A percentile compares a stretch with the other conserved stretches of the same genome.
Conservation (phyloP, 2,329 filamentous ascomycete genomes). For the Sporothrix pallida region DNA sequence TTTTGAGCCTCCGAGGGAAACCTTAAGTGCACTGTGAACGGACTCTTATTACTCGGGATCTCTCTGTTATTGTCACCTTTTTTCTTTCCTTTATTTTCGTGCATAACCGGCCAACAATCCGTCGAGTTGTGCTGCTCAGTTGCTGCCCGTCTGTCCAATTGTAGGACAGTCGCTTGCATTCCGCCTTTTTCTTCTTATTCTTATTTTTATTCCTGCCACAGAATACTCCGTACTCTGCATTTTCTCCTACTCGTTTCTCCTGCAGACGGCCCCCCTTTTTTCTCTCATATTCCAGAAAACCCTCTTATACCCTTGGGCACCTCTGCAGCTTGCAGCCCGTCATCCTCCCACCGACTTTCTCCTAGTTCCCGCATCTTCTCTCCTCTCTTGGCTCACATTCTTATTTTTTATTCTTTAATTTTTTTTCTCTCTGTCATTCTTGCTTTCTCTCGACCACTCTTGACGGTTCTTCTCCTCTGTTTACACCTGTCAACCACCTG, state of each 20-base stretch:
- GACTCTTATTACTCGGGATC: not conserved
- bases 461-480: not conserved
- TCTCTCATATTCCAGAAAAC: conserved; percentile 1
- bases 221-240: not conserved
- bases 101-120: conserved; percentile 4
- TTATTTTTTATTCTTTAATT: not conserved
- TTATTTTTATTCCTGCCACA: not conserved
- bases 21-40: too few species aligned
- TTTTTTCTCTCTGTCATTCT: not conserved
- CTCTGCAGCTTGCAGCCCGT: conserved; percentile 24
- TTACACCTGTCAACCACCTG: conserved; percentile 12
- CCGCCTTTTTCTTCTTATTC: not conserved
- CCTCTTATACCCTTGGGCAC: conserved; percentile 28
- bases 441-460: not conserved
- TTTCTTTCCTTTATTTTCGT: not conserved
- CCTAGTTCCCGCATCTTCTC: not conserved
- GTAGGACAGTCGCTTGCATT: conserved; percentile 2
- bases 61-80: conserved; percentile 16
- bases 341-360: conserved; percentile 9
- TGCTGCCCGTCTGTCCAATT: conserved; percentile 19
- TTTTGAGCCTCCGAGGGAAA: too few species aligned
- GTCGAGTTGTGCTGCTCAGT: conserved; percentile 6
- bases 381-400: not conserved
- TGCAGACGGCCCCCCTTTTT: conserved; percentile 1
- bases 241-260: not conserved